These are phyloP conservation scores for Fusarium heterosporum DNA, from an alignment of 2,329 filamentous ascomycete genomes.

Conservation along the genomic window DNA sequence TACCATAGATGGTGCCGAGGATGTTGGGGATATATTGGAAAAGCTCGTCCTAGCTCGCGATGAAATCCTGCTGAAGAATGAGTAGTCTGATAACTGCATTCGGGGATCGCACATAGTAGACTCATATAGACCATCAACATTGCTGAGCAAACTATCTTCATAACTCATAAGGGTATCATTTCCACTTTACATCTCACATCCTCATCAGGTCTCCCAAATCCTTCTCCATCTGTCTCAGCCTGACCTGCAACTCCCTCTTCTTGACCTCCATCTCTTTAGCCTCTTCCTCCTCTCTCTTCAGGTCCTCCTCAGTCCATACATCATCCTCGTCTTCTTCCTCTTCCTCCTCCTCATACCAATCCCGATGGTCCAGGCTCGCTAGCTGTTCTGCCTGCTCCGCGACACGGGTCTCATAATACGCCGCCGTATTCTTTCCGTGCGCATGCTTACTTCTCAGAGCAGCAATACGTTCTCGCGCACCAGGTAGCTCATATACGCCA, in stretches of 20 bases:
- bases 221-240: slow-evolving; percentile 65
- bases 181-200: slow-evolving; percentile 55
- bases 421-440: slow-evolving; percentile 78
- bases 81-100: not conserved
- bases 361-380: slow-evolving; percentile 74
- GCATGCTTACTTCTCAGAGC: slow-evolving; percentile 77
- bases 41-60: slow-evolving; percentile 68
- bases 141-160: slow-evolving; percentile 2
- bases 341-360: slow-evolving; percentile 67
- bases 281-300: slow-evolving; percentile 76
- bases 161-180: slow-evolving; percentile 38
- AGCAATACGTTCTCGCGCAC: slow-evolving; percentile 80
- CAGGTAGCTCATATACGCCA: slow-evolving; percentile 84
- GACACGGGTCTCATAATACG: slow-evolving; percentile 84
- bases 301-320: slow-evolving; percentile 74
- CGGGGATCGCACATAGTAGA: not conserved
- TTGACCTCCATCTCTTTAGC: slow-evolving; percentile 66
- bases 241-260: slow-evolving; percentile 67
- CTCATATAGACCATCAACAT: not conserved
- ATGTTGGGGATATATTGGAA: slow-evolving; percentile 73
- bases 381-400: slow-evolving; percentile 80
- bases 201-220: slow-evolving; percentile 66
- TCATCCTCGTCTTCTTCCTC: slow-evolving; percentile 59
- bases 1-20: slow-evolving; percentile 78
- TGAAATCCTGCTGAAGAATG: slow-evolving; percentile 22